Conservation (phyloP, 108 stramenopile genomes). For the Bacterosira constricta region DNA sequence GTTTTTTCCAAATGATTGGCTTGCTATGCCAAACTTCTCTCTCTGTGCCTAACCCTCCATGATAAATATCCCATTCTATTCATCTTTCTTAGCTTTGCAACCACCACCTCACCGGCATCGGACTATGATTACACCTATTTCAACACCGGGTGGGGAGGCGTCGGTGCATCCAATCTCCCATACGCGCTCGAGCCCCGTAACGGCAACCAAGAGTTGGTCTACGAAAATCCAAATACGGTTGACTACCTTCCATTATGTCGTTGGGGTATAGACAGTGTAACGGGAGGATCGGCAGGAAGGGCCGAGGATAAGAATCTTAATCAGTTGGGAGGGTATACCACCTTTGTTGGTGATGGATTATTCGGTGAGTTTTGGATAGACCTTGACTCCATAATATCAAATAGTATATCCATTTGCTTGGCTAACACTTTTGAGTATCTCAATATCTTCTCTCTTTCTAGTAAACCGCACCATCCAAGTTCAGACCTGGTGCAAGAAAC, state of each 20-base stretch:
- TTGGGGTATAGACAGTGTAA: constrained; percentile 12
- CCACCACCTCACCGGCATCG: no score
- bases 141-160: constrained; percentile 16
- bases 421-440: no score
- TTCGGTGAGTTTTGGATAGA: constrained; percentile 15
- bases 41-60: background rate
- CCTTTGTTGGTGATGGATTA: constrained; percentile 15
- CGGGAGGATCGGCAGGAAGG: background rate
- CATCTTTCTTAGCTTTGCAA: background rate
- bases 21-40: background rate
- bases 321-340: constrained; percentile 18
- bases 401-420: no score
- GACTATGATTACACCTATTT: constrained; percentile 10
- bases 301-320: background rate
- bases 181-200: constrained; percentile 18
- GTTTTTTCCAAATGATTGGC: background rate
- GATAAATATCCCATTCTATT: background rate
- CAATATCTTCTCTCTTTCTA: no score
- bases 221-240: background rate
- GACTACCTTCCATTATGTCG: constrained; percentile 4
- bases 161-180: constrained; percentile 12
- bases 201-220: no score
- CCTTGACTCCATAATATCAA: background rate
- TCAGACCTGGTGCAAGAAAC: no score
- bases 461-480: no score